Evolutionary conservation across 2,329 filamentous ascomycete genomes (phyloP).

Genomic region (Talaromyces sp.): DNA sequence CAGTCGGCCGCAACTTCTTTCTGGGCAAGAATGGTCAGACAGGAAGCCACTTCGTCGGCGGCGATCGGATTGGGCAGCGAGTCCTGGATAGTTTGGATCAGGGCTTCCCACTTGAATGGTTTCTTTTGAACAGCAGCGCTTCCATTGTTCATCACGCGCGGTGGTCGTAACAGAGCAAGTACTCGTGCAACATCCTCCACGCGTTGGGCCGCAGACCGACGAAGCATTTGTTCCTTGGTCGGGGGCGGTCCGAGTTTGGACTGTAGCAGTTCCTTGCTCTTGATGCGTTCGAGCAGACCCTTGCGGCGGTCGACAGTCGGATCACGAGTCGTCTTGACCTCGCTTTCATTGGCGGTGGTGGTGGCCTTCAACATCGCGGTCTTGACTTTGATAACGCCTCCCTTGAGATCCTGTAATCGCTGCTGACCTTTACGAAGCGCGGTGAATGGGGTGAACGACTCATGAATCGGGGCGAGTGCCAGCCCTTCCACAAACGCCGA

Average conservation of each 20-base stretch:
- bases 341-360: conserved; percentile 10
- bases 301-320: conserved; percentile 40
- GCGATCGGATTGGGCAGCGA: conserved; percentile 53
- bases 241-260: conserved; percentile 42
- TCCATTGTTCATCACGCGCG: conserved; percentile 25
- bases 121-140: conserved; percentile 46
- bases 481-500: conserved; percentile 28
- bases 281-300: conserved; percentile 70
- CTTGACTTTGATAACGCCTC: conserved; percentile 32
- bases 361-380: conserved; percentile 23
- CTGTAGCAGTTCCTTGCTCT: conserved; percentile 57
- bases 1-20: conserved; percentile 45
- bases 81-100: conserved; percentile 62
- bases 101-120: conserved; percentile 59
- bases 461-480: conserved; percentile 30
- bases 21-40: conserved; percentile 43
- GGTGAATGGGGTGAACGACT: conserved; percentile 30
- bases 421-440: conserved; percentile 35
- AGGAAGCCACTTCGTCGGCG: conserved; percentile 42
- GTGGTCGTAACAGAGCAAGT: conserved; percentile 55
- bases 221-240: conserved; percentile 52
- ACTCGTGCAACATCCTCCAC: conserved; percentile 64
- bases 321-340: conserved; percentile 21
- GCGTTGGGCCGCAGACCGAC: conserved; percentile 61
- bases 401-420: conserved; percentile 35